phyloP scores from a whole-genome alignment of 768 basidiomycete genomes.

The Mrakia blollopis region DNA sequence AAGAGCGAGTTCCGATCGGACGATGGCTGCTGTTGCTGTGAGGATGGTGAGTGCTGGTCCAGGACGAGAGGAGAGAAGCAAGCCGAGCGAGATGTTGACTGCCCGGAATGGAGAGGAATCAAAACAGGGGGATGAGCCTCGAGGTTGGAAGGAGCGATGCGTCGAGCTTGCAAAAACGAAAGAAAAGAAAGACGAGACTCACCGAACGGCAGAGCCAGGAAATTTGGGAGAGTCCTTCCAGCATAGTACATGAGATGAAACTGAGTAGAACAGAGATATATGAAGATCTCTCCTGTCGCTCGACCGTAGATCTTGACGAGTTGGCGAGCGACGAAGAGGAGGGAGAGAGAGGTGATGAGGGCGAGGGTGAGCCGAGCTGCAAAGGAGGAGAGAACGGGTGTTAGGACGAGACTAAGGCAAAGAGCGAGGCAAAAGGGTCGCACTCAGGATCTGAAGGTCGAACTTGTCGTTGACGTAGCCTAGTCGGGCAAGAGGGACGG shows the following conservation, averaged over 20 bases:
- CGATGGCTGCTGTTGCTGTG: slow-evolving; percentile 61
- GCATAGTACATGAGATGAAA: slow-evolving; percentile 94
- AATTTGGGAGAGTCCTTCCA: slow-evolving; percentile 88
- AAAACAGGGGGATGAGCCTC: neutral
- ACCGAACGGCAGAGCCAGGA: slow-evolving; percentile 82
- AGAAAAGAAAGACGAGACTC: slow-evolving; percentile 15
- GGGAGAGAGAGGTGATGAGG: slow-evolving; percentile 56
- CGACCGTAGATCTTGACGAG: slow-evolving; percentile 62
- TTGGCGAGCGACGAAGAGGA: slow-evolving; percentile 62
- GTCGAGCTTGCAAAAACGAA: slow-evolving; percentile 20
- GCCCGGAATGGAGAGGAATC: no score
- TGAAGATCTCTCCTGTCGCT: slow-evolving; percentile 56
- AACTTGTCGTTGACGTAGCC: slow-evolving; percentile 56
- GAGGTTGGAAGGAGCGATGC: slow-evolving; percentile 33
- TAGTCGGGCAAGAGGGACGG: slow-evolving; percentile 50
- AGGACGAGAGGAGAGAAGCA: slow-evolving; percentile 53
- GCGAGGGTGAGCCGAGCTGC: slow-evolving; percentile 72
- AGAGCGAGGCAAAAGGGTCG: slow-evolving; percentile 37
- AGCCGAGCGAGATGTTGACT: no score
- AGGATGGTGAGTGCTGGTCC: slow-evolving; percentile 55
- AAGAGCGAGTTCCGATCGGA: slow-evolving; percentile 72
- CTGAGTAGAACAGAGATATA: slow-evolving; percentile 68
- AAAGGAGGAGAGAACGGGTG: neutral
- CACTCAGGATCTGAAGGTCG: slow-evolving; percentile 66
- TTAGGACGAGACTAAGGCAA: neutral